Conservation (phyloP, 139 green algal species). For the Ettlia oleoabundans region DNA sequence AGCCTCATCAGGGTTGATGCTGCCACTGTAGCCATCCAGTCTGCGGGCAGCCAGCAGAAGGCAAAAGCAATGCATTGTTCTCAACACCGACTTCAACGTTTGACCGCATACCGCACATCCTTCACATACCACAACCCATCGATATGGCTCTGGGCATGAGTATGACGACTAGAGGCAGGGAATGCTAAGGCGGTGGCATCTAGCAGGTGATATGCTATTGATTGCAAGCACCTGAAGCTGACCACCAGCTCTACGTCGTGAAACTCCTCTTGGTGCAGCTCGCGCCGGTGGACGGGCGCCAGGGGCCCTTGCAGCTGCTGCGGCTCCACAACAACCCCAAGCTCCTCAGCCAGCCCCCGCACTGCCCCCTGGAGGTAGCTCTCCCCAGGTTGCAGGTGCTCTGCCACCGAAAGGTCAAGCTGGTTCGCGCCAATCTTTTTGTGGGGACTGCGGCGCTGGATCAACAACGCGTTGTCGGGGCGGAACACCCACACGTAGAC, state of each 20-base stretch:
- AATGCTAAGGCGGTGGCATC: too few relatives aligned
- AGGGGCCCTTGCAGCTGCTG: conserved; percentile 50
- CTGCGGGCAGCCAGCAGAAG: neutral
- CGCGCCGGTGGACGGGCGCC: conserved; percentile 49
- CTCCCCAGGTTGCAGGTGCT: conserved; percentile 75
- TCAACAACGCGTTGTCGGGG: conserved; percentile 50
- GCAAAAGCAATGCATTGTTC: neutral
- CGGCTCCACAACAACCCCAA: conserved; percentile 51
- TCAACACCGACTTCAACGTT: too few relatives aligned
- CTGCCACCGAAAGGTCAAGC: conserved; percentile 76
- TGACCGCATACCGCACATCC: too few relatives aligned
- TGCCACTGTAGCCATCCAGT: neutral
- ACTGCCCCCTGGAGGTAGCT: conserved; percentile 55
- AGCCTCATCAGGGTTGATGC: neutral
- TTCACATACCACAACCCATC: too few relatives aligned
- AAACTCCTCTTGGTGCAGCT: conserved; percentile 41
- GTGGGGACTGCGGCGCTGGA: conserved; percentile 59
- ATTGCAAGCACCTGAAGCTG: conserved; percentile 39
- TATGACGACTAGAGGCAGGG: too few relatives aligned
- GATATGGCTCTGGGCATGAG: too few relatives aligned
- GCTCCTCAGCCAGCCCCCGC: conserved; percentile 72
- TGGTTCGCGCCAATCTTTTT: conserved; percentile 74
- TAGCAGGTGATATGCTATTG: too few relatives aligned
- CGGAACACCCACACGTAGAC: conserved; percentile 75
- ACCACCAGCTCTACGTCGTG: conserved; percentile 55